Base-by-base conservation (phyloP, 169 alveolate species). In the Perkinsus marinus region DNA sequence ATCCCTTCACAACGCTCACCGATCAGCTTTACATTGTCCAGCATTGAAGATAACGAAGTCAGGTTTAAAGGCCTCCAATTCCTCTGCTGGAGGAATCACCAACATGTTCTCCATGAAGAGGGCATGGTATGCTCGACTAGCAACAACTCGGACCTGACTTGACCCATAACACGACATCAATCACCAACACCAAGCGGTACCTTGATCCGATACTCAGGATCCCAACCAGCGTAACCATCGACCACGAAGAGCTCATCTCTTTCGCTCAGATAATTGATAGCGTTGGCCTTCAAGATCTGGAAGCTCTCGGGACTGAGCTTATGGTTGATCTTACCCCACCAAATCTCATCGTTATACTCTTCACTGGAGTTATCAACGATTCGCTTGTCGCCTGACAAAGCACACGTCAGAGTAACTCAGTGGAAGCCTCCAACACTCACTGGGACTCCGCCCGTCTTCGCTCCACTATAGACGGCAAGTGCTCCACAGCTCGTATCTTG, bases 141-240 rank as follows among this genome's bases (percentile, higher is more conserved):
- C 95, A 30, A 96, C 93, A 57, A 96, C 96, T 36, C 97, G 94
- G 37, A 57, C 22, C 79, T 57, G 34, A 13, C 79, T 13, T 16
- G 30, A 30, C 0, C 37, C 5, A 13, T 7, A 57, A 0, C 37
- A 26, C 22, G 36, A 0, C 79, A 26, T 57, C 79, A 57, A 5
- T 57, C 79, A n/a, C 16, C 39, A 0, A n/a, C n/a, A n/a, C n/a
- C n/a, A 36, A 36, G 9, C 89, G 10, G 41, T 13, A 95, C 94
- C 93, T 95, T 95, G 34, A 96, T 92, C 93, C 98, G 93, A 96
- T 96, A 96, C 36, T 94, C 94, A 39, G 96, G 96, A 93, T 97
- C 98, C 99, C 99, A 97, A 26, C 98, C 98, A 43, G 98, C 99
- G 92, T 96, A 97, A 22, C 98, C 99, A 93, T 97, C 99, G 79